Conservation (phyloP, 768 basidiomycete genomes). For the Pisolithus sp. region DNA sequence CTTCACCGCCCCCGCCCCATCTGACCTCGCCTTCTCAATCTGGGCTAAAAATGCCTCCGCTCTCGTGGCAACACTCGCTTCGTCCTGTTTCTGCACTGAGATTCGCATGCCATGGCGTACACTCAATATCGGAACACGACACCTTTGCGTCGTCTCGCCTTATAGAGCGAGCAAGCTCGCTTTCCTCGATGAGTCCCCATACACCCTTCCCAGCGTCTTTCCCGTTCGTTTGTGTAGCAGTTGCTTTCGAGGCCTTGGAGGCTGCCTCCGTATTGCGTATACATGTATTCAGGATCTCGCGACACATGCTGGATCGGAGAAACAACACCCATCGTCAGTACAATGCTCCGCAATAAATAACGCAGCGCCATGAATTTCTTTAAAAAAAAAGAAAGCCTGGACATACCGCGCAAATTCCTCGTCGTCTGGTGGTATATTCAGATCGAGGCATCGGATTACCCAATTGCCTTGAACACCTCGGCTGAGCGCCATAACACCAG, state of each 20-base stretch:
- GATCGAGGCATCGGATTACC: constrained; percentile 85
- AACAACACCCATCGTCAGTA: not conserved
- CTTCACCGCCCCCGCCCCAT: constrained; percentile 1
- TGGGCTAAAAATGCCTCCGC: constrained; percentile 28
- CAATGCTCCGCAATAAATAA: not conserved
- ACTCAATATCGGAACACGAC: constrained; percentile 36
- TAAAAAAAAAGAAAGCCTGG: too few relatives aligned
- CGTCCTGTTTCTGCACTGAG: not conserved
- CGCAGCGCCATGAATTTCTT: not conserved
- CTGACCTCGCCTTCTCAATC: constrained; percentile 26
- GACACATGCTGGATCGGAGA: constrained; percentile 53
- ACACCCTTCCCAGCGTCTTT: constrained; percentile 62
- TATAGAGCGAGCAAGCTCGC: constrained; percentile 70
- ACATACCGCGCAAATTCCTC: constrained; percentile 63
- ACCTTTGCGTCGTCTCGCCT: constrained; percentile 44
- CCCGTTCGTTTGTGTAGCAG: constrained; percentile 30
- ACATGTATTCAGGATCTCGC: constrained; percentile 86
- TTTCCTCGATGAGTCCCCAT: constrained; percentile 84
- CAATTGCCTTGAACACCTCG: constrained; percentile 80
- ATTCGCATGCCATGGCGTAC: not conserved
- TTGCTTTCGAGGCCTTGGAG: constrained; percentile 30
- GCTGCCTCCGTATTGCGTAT: constrained; percentile 92
- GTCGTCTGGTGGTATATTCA: constrained; percentile 84
- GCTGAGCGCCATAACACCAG: constrained; percentile 88
- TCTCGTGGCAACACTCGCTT: not conserved